phyloP scores from a whole-genome alignment of 768 basidiomycete genomes.

The Phlegmacium glaucopus region DNA sequence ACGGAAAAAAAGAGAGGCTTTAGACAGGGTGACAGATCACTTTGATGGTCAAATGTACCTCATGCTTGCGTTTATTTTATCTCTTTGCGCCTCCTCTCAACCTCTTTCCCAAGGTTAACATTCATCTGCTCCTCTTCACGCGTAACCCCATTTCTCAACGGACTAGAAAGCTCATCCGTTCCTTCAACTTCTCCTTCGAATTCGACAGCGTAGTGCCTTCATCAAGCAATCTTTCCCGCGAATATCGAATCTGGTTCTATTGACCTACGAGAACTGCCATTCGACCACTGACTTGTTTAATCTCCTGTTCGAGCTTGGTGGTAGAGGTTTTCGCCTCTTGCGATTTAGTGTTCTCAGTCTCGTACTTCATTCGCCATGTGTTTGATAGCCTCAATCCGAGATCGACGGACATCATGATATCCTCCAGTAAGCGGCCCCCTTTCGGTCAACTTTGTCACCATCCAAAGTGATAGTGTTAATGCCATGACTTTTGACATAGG shows the following conservation, averaged over 20 bases:
- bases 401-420: constrained; percentile 88
- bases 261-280: constrained; percentile 70
- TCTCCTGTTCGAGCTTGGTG: constrained; percentile 76
- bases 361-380: constrained; percentile 70
- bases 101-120: constrained; percentile 65
- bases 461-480: constrained; percentile 97
- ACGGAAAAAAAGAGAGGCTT: not conserved
- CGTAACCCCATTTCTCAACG: constrained; percentile 73
- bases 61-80: constrained; percentile 62
- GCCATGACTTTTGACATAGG: constrained; percentile 91
- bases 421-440: constrained; percentile 95
- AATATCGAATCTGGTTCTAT: constrained; percentile 65
- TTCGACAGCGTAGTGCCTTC: constrained; percentile 56
- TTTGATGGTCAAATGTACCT: constrained; percentile 52
- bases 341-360: constrained; percentile 58
- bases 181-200: constrained; percentile 69
- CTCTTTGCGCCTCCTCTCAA: constrained; percentile 69
- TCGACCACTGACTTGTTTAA: constrained; percentile 69
- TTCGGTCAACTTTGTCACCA: constrained; percentile 96
- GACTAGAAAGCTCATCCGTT: constrained; percentile 68
- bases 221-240: constrained; percentile 61
- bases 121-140: constrained; percentile 68
- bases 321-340: constrained; percentile 75
- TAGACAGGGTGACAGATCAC: not conserved
- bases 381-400: constrained; percentile 86